Base-by-base conservation (phyloP, 176 grass and related monocot genomes). In the Bromus sterilis region DNA sequence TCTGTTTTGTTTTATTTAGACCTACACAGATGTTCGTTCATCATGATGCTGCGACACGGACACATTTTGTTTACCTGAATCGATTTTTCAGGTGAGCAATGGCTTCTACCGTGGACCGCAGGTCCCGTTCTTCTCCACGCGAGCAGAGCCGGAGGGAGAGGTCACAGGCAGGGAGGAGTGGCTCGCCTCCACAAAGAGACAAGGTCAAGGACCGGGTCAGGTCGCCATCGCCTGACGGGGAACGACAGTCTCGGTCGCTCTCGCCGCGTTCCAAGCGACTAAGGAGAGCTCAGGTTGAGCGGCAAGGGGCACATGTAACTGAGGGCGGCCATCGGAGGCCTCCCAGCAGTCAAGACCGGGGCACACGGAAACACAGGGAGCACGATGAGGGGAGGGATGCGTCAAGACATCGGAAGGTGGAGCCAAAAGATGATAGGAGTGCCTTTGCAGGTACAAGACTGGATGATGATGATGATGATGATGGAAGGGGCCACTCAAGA, bases 81-180 rank as follows among this genome's bases (percentile, higher is more conserved):
- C 53, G 8, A 39, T 48, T 33, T 40, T 35, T 59, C 83, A 89
- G 87, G 78, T 82, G 15, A 71, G 78, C 36, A 82, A 98, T 98
- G 95, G 78, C 92, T 49, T 85, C 92, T 28, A 87, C 76, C 24
- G 82, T 98, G 72, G 90, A 92, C 26, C 66, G 82, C 78, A 83
- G 79, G 58, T 89, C 89, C 14, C 82, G 56, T 74, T 94, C 94
- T 37, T 88, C 83, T 24, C 85, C 76, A 5, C 76, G 61, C 49
- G 84, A 68, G 81, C 56, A 78, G 83, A 84, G 26, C 76, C 89
- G 88, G 87, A 91, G 72, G 89, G 88, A 93, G 78, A 87, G 81
- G 13, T 91, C 92, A 14, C 82, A 82, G 20, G 84, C 42, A 66
- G 44, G 24, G 33, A 86, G 55, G 56, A 84, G 24, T 71, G 68